Conservation (phyloP, 2,329 filamentous ascomycete species). For the Aspergillus caelatus region DNA sequence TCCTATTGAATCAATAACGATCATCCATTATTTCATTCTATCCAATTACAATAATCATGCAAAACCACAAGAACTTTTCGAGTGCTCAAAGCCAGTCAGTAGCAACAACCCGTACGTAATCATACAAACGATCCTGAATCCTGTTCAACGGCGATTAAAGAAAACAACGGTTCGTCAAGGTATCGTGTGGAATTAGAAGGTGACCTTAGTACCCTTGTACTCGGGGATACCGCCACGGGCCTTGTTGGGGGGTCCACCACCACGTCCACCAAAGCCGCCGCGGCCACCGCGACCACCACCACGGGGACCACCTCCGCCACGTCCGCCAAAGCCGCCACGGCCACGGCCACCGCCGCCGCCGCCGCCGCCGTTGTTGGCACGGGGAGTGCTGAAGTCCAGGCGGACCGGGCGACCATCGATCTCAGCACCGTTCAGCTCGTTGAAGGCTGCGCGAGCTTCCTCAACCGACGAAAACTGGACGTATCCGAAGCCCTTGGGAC, state of each 20-base stretch:
- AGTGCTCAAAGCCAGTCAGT: slow-evolving; percentile 5
- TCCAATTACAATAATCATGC: background rate
- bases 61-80: slow-evolving; percentile 21
- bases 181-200: slow-evolving; percentile 54
- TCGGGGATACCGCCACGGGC: slow-evolving; percentile 62
- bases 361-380: slow-evolving; percentile 58
- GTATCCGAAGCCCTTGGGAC: slow-evolving; percentile 91
- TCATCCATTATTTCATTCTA: slow-evolving; percentile 9
- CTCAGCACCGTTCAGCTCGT: slow-evolving; percentile 70
- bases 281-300: slow-evolving; percentile 48
- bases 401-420: slow-evolving; percentile 75
- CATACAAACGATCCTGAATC: slow-evolving; percentile 12
- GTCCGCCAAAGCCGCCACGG: slow-evolving; percentile 50
- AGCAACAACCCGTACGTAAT: slow-evolving; percentile 10
- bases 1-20: background rate
- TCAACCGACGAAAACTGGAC: slow-evolving; percentile 81
- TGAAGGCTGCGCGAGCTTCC: slow-evolving; percentile 76
- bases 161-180: slow-evolving; percentile 5
- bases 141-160: background rate
- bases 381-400: slow-evolving; percentile 77
- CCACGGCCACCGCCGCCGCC: slow-evolving; percentile 50
- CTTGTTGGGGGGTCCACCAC: slow-evolving; percentile 51
- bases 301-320: slow-evolving; percentile 54
- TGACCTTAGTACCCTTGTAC: slow-evolving; percentile 80
- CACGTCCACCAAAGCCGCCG: slow-evolving; percentile 47